These are phyloP conservation scores for Aegilops longissima DNA, from an alignment of 176 grass and related monocot genomes.

Conservation along the genomic window DNA sequence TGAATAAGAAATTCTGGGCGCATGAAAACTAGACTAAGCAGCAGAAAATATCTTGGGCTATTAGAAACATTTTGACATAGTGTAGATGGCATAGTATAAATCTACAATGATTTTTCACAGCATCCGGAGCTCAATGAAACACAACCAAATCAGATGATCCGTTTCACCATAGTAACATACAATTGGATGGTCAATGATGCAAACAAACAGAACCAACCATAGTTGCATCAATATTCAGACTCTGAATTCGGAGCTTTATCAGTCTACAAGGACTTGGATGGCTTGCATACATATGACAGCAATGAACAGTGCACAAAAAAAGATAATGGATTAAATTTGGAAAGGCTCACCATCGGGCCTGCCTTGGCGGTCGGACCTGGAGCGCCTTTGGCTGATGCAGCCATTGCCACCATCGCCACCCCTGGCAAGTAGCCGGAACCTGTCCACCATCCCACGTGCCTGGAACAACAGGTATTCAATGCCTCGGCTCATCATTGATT, in stretches of 20 bases:
- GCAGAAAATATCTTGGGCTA: not conserved
- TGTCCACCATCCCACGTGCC: slow-evolving; percentile 72
- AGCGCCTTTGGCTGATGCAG: slow-evolving; percentile 22
- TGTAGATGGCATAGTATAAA: not conserved
- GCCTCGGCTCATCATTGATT: not conserved
- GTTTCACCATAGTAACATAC: not conserved
- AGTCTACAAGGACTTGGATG: not conserved
- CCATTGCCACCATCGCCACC: slow-evolving; percentile 4
- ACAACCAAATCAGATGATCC: not conserved
- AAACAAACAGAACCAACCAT: not conserved
- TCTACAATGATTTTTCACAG: not conserved
- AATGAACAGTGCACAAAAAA: not conserved
- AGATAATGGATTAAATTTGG: not conserved
- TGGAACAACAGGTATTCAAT: not conserved
- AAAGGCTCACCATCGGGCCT: slow-evolving; percentile 54
- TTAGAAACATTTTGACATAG: not conserved
- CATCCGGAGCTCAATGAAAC: not conserved
- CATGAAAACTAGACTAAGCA: not conserved
- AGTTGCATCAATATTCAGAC: not conserved
- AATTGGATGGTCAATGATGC: not conserved
- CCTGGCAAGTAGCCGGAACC: slow-evolving; percentile 45
- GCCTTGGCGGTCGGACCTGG: slow-evolving; percentile 3
- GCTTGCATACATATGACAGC: not conserved
- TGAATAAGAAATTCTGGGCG: not conserved
- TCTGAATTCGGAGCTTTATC: not conserved